Evolutionary conservation across 345 rosid species (phyloP).

Genomic region (Bruguiera sexangula): DNA sequence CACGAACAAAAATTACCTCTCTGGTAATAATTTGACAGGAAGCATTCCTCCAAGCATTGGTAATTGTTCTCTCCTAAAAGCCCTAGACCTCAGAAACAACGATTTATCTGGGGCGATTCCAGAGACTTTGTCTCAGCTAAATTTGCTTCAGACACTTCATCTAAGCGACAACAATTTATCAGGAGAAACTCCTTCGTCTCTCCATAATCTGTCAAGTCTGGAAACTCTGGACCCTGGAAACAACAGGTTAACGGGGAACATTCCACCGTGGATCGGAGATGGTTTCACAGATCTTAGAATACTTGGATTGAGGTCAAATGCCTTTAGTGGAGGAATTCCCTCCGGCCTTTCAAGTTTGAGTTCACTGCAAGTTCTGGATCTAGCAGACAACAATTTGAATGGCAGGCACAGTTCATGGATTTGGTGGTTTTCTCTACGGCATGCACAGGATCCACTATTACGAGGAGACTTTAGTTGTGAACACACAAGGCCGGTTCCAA

Average conservation of each 20-base stretch:
- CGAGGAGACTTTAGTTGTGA: constrained; percentile 37
- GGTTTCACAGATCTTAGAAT: constrained; percentile 9
- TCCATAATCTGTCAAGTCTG: constrained; percentile 31
- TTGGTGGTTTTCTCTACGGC: constrained; percentile 38
- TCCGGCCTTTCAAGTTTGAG: constrained; percentile 13
- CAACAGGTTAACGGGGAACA: constrained; percentile 30
- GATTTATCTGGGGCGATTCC: constrained; percentile 12
- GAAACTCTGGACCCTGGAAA: constrained; percentile 39
- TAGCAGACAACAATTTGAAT: constrained; percentile 39
- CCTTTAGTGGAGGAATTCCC: constrained; percentile 20
- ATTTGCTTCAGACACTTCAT: constrained; percentile 12
- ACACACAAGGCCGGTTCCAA: constrained; percentile 22
- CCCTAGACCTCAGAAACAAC: constrained; percentile 16
- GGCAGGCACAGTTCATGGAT: constrained; percentile 40
- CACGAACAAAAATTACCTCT: not conserved
- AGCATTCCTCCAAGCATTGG: constrained; percentile 18
- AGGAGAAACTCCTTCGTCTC: constrained; percentile 19
- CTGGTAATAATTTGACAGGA: constrained; percentile 11
- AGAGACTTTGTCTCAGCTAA: not conserved
- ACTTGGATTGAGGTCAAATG: constrained; percentile 19
- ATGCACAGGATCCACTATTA: constrained; percentile 27
- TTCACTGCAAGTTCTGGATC: constrained; percentile 43
- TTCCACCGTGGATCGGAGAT: constrained; percentile 33
- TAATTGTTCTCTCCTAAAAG: constrained; percentile 15
- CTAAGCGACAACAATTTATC: constrained; percentile 11